Base-by-base conservation (phyloP, 1,284 basidiomycete species). In the Sparassis latifolia region DNA sequence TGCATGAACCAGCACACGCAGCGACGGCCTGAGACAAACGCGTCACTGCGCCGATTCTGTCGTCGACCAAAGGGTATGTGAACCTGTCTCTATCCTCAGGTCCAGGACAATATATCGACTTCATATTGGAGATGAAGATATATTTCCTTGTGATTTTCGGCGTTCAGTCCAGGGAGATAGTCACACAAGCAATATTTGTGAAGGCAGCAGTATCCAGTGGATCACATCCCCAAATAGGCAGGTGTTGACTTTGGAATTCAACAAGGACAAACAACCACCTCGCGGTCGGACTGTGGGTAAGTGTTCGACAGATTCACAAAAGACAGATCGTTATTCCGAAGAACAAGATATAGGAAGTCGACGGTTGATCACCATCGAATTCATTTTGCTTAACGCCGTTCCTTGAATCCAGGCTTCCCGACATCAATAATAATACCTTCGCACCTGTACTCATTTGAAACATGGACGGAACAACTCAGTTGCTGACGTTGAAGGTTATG, bases 401-500 rank as follows among this genome's bases (percentile, higher is more conserved):
- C 9, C 35, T 38, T 38, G 35, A 9, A 38, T 38, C 35, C 35
- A 9, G 35, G 7, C 35, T n/a, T 7, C n/a, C 35, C 35, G 9
- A n/a, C 35, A n/a, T n/a, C 35, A 38, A 38, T 38, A 38, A 9
- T n/a, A n/a, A 38, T 9, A 38, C n/a, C 35, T 38, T 38, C n/a
- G 35, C 7, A 38, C n/a, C 35, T 38, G 9, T 57, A 64, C 6
- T 45, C 62, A 10, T 44, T 48, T 1, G 54, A 37, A 35, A 10
- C 20, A 71, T 72, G 72, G 83, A 86, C 48, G 73, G 71, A n/a
- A 73, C 76, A 50, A 71, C 73, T 0, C 83, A 88, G 62, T 69
- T 84, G 37, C 62, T 89, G 39, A 83, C 87, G 3, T 70, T 89
- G 57, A 89, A 89, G 67, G 86, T 89, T 49, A 89, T 89, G 84